Evolutionary conservation across 2,329 filamentous ascomycete genomes (phyloP).

Genomic region (Boeremia exigua): DNA sequence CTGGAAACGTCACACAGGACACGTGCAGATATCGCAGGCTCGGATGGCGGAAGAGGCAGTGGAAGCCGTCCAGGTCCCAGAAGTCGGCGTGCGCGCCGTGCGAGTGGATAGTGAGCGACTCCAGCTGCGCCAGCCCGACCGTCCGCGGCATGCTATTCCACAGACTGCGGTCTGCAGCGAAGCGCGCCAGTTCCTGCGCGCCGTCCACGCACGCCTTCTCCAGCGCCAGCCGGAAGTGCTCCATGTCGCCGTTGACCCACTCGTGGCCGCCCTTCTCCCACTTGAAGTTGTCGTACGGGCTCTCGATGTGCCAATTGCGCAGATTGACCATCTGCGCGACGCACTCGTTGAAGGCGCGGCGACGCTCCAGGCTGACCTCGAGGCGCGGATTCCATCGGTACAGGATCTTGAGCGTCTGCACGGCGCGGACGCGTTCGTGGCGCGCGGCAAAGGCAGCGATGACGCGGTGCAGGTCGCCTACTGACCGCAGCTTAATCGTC

Average conservation of each 20-base stretch:
- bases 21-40: conserved; percentile 40
- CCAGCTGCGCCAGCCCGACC: conserved; percentile 35
- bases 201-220: conserved; percentile 33
- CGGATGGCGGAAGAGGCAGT: conserved; percentile 46
- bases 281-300: conserved; percentile 44
- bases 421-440: conserved; percentile 34
- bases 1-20: conserved; percentile 38
- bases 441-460: conserved; percentile 32
- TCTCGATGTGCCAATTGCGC: conserved; percentile 43
- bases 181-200: conserved; percentile 20
- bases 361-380: conserved; percentile 27
- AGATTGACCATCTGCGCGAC: conserved; percentile 40
- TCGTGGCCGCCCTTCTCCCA: conserved; percentile 34
- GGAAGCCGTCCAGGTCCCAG: conserved; percentile 40
- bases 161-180: conserved; percentile 20
- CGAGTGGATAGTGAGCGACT: conserved; percentile 43
- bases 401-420: conserved; percentile 42
- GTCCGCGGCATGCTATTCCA: conserved; percentile 20
- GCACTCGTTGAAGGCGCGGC: conserved; percentile 36
- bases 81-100: conserved; percentile 42
- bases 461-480: conserved; percentile 34
- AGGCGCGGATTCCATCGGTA: conserved; percentile 34
- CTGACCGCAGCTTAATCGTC: conserved; percentile 36
- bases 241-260: conserved; percentile 45
- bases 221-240: conserved; percentile 35